Conservation (phyloP, 1,139 yeast genomes). For the Nakaseomyces bracarensis region DNA sequence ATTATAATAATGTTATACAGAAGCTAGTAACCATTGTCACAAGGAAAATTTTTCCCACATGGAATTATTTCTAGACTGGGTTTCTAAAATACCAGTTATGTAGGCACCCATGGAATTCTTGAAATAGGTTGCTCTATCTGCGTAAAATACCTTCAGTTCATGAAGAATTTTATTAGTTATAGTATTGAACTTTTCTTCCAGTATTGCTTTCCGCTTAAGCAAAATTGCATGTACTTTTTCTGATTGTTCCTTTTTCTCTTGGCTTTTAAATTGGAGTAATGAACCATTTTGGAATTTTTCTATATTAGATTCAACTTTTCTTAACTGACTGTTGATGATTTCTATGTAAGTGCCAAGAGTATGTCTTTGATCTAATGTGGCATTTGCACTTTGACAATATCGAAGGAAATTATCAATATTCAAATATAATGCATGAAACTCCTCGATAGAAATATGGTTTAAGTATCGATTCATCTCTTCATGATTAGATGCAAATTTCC, state of each 20-base stretch:
- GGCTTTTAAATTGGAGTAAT: background rate
- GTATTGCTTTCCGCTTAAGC: background rate
- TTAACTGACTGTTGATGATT: background rate
- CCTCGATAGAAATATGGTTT: conserved; percentile 69
- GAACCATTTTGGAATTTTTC: conserved; percentile 3
- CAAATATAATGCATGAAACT: conserved; percentile 69
- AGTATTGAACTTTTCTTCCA: background rate
- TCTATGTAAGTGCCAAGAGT: conserved; percentile 33
- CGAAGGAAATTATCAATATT: conserved; percentile 78
- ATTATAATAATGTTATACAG: no score
- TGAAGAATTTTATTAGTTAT: conserved; percentile 1
- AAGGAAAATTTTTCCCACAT: conserved; percentile 2
- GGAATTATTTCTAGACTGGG: background rate
- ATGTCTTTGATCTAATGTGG: conserved; percentile 60
- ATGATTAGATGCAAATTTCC: conserved; percentile 59
- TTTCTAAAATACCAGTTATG: background rate
- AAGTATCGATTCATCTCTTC: conserved; percentile 57
- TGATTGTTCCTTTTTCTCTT: conserved; percentile 1
- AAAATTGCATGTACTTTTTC: background rate
- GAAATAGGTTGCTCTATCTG: background rate
- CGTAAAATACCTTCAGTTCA: conserved; percentile 1
- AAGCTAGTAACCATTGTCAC: no score
- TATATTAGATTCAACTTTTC: background rate
- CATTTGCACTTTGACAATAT: conserved; percentile 58
- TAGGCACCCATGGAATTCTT: conserved; percentile 1